Evolutionary conservation across 352 stramenopile genomes (phyloP), one percentile per base, ranked within the genome.

Genomic region (Phytophthora fragariaefolia): DNA sequence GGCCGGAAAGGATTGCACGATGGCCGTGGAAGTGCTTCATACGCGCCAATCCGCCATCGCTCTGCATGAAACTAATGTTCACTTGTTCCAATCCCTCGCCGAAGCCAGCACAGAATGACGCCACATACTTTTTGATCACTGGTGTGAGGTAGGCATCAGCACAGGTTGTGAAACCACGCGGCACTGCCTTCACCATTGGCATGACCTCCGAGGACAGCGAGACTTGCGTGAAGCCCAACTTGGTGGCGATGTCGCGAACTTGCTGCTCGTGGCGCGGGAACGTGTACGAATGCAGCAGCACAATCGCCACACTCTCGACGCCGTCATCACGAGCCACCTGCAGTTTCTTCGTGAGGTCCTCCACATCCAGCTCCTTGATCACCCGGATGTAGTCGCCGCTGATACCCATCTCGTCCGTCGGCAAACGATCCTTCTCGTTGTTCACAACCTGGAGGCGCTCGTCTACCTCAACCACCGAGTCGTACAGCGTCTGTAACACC

Each of bases 31-130:
- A 98, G 42, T 90, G 80, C 58, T 97, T 92, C 71, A 99, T 97
- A 4, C 93, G 92, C 7, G 97, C 98, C 48, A 99, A 77, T 20
- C 98, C 98, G 27, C 98, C 98, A 79, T 99, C 98, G 40, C 91
- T 98, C 72, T 99, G 98, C 98, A 99, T 99, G 63, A 99, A 98
- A 56, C 88, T 96, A 58, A 99, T 99, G 54, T 96, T 93, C 63
- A 97, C 85, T 17, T 92, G 55, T 1, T 96, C 81, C 13, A 99
- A 68, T 18, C 88, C 85, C 3, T 86, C 73, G 53, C 97, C 97
- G 79, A 99, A 99, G n/a, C 97, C 98, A 24, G 89, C 90, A 50
- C 82, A 93, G 71, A 99, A 99, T n/a, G 91, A 97, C 17, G 80
- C 80, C 12, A 99, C 76, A 69, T 99, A 99, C 20, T 89, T 92